Evolutionary conservation across 1,284 basidiomycete genomes (phyloP), one percentile per base, ranked within the genome.

Genomic region (Cutaneotrichosporon dermatis): DNA sequence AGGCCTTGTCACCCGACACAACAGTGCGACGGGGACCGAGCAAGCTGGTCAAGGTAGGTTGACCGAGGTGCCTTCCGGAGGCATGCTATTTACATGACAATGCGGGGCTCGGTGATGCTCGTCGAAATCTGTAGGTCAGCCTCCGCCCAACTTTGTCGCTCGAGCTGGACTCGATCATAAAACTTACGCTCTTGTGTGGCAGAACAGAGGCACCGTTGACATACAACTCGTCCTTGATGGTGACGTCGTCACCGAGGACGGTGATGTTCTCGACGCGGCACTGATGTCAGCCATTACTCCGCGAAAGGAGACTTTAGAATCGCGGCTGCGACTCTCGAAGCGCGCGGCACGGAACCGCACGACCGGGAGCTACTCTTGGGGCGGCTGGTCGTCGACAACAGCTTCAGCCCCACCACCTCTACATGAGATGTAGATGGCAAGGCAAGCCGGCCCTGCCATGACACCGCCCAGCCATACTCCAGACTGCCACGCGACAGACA

Each of bases 201-300:
- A 81, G 69, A 43, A 81, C 80, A 2, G 77, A 79, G 16, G 81
- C 81, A 44, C 81, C 81, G 67, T 80, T 81, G 64, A 82, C 75
- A 63, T 78, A 79, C 13, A 82, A 68, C 69, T 82, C 81, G 66
- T 82, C 81, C 76, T 82, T 82, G 77, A 82, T 80, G 53, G 76
- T 76, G 42, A 82, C 81, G 58, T 82, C 81, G 67, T 82, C 81
- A 43, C 81, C 81, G 36, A 82, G 70, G 9, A 82, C 81, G 48
- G 79, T 79, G 61, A 81, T 81, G 69, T 81, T 81, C 63, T 81
- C 80, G 46, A 81, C 74, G 41, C 80, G 76, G 50, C 76, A 78
- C 76, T 77, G 58, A 2, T 15, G 50, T 59, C 48, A 60, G 55
- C 46, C 49, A 13, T 11, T 25, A 25, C 25, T 25, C 25, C 44